Evolutionary conservation across 177 flowering plant species (phyloP).

Genomic region (Vitis hybrid): DNA sequence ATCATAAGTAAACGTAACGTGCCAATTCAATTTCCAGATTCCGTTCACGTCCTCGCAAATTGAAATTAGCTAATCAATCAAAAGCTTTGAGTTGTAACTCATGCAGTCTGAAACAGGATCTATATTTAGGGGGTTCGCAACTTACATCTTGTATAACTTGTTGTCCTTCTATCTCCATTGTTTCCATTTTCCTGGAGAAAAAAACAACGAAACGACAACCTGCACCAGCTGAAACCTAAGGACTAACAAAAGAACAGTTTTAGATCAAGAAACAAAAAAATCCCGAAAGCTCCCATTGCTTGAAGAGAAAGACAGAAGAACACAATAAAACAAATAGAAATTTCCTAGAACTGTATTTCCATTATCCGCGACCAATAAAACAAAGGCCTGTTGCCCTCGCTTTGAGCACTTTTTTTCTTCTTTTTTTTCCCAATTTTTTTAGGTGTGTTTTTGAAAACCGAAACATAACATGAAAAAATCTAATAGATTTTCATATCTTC

Average conservation of each 20-base stretch:
- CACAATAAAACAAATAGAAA: not conserved
- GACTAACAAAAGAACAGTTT: not conserved
- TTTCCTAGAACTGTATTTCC: not conserved
- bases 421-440: no score
- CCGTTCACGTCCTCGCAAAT: not conserved
- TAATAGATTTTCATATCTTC: no score
- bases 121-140: not conserved
- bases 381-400: no score
- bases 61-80: not conserved
- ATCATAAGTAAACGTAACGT: no score
- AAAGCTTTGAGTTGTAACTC: not conserved
- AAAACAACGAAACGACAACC: not conserved
- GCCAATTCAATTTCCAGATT: not conserved
- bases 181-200: not conserved
- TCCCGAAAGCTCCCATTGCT: no score
- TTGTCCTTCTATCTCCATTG: conserved; percentile 12
- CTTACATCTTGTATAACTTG: conserved; percentile 13
- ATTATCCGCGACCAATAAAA: no score
- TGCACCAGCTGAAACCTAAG: not conserved
- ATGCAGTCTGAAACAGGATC: not conserved
- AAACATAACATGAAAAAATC: no score
- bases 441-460: no score
- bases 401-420: no score
- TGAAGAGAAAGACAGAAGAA: not conserved
- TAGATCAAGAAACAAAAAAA: not conserved